Conservation (phyloP, 345 rosid genomes). For the Sonneratia caseolaris region DNA sequence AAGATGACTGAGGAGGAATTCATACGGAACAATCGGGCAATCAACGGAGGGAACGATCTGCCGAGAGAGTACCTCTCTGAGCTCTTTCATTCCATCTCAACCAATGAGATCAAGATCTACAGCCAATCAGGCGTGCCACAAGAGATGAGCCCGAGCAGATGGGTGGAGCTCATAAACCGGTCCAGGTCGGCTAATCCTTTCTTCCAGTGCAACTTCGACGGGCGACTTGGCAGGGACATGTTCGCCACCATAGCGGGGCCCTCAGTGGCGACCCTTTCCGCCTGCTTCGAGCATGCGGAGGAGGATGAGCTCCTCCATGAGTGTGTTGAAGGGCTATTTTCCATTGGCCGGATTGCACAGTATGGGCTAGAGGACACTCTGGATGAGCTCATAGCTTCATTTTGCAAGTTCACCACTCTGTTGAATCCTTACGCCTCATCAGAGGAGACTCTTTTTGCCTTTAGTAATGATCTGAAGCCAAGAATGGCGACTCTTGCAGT, state of each 20-base stretch:
- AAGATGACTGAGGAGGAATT: slow-evolving; percentile 98
- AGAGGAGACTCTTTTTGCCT: slow-evolving; percentile 75
- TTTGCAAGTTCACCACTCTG: slow-evolving; percentile 74
- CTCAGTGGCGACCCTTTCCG: slow-evolving; percentile 67
- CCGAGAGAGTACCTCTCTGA: slow-evolving; percentile 86
- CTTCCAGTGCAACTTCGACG: slow-evolving; percentile 47
- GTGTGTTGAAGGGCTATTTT: slow-evolving; percentile 78
- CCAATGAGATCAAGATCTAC: slow-evolving; percentile 39
- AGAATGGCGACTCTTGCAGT: slow-evolving; percentile 88
- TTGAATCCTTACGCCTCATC: slow-evolving; percentile 82
- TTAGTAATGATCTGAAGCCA: slow-evolving; percentile 77
- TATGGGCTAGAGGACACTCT: slow-evolving; percentile 74
- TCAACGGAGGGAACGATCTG: slow-evolving; percentile 77
- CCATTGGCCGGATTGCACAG: slow-evolving; percentile 72
- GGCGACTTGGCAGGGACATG: slow-evolving; percentile 74
- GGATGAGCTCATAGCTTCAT: slow-evolving; percentile 75
- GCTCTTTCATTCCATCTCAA: slow-evolving; percentile 66
- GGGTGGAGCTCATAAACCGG: slow-evolving; percentile 67
- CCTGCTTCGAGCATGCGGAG: slow-evolving; percentile 78
- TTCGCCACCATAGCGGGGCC: slow-evolving; percentile 86
- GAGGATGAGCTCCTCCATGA: slow-evolving; percentile 87
- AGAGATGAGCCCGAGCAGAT: slow-evolving; percentile 66
- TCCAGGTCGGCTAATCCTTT: slow-evolving; percentile 38
- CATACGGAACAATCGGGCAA: slow-evolving; percentile 73
- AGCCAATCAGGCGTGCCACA: slow-evolving; percentile 35